phyloP scores from a whole-genome alignment of 495 filamentous ascomycete species.

The Sphaerosporella brunnea region DNA sequence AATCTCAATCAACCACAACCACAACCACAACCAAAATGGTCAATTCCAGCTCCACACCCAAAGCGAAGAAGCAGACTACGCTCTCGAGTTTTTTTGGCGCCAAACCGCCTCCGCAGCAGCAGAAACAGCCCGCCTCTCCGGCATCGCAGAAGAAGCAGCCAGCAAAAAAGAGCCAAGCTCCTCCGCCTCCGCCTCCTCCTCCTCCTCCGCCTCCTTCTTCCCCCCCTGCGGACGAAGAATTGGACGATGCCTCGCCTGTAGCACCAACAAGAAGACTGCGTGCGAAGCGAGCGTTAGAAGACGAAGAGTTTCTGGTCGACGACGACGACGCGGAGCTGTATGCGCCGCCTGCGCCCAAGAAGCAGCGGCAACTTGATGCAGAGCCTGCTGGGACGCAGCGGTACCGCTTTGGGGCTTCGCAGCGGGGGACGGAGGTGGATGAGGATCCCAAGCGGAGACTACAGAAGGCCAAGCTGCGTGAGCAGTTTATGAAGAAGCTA shows the following conservation, averaged over 20 bases:
- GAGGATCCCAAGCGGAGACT: constrained; percentile 26
- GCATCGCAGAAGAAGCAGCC: constrained; percentile 5
- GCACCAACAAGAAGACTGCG: neutral
- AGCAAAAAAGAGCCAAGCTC: constrained; percentile 1
- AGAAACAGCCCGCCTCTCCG: neutral
- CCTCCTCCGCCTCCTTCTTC: too few species aligned
- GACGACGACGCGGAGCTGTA: constrained; percentile 14
- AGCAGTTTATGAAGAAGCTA: constrained; percentile 76
- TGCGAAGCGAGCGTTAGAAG: constrained; percentile 11
- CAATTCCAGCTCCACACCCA: constrained; percentile 13
- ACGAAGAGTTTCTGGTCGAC: constrained; percentile 19
- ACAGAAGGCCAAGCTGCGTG: constrained; percentile 54
- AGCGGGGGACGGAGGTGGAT: too few species aligned
- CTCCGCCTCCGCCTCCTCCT: too few species aligned
- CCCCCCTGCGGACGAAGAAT: constrained; percentile 1
- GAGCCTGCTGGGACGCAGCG: constrained; percentile 13
- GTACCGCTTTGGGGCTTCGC: too few species aligned
- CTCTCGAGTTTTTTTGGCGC: neutral
- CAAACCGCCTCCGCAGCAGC: neutral
- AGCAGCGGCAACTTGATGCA: constrained; percentile 12
- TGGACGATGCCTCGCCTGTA: neutral
- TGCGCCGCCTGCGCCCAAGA: constrained; percentile 29
- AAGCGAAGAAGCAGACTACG: neutral
- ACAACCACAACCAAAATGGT: neutral
- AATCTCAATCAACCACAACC: neutral